Evolutionary conservation across 1,284 basidiomycete species (phyloP), one percentile per base, ranked within the genome.

Genomic region (Sporisorium scitamineum): DNA sequence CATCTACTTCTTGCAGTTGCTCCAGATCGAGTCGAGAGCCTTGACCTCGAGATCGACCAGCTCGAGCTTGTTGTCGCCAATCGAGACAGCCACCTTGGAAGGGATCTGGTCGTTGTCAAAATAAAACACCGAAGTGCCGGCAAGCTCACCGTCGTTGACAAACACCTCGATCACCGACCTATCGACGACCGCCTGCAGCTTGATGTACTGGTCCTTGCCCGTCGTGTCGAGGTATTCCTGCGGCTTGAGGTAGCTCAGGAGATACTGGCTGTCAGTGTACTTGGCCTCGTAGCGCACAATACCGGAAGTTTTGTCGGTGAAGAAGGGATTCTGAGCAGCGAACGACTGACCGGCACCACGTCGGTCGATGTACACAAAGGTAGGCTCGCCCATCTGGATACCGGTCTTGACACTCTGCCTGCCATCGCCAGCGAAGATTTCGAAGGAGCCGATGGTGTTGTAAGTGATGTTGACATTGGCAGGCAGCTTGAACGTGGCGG

Each of bases 131-230:
- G 67, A 63, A 18, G 74, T 78, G 20, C 69, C 76, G 16, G 68
- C 58, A 8, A 74, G 51, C 60, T 77, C 67, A 20, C 84, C 83
- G 22, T 72, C 79, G 50, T 86, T 84, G 39, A 82, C 70, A 61
- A 84, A 86, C 7, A 84, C 73, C 65, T 86, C 86, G 50, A 83
- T 62, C 37, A 86, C 56, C 37, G 76, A 78, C 50, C 83, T 75
- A 66, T 86, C 86, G 18, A 85, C 70, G 5, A 86, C 66, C 20
- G 78, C 76, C 32, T 71, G 69, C 48, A 82, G 63, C 45, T 63
- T 52, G 34, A 76, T 63, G 51, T 61, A 60, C 58, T 61, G 42
- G 50, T 68, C 63, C 54, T 70, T 29, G 32, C 39, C 66, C 16
- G 59, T 42, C 14, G 55, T 13, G 27, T 63, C 62, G 24, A 60